These are phyloP conservation scores for Quercus tomentella DNA, from an alignment of 331 rosid species.

Conservation along the genomic window DNA sequence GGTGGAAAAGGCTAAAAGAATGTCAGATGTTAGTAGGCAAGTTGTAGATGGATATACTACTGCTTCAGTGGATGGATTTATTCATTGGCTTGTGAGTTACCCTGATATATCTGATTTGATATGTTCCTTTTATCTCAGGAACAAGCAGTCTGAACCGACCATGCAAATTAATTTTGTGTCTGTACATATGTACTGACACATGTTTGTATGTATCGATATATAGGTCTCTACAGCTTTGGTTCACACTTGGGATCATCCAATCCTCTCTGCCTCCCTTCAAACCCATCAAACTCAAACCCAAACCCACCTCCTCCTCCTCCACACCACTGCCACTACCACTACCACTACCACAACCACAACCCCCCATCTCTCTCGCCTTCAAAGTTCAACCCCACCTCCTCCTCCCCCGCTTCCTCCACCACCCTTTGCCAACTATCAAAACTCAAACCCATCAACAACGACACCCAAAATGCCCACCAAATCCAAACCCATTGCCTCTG, in stretches of 20 bases:
- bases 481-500: constrained; percentile 81
- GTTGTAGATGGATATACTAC: background rate
- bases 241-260: no score
- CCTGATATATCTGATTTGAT: no score
- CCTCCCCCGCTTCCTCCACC: constrained; percentile 49
- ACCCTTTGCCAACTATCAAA: constrained; percentile 50
- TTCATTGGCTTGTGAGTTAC: no score
- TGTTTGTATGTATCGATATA: background rate
- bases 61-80: background rate
- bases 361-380: constrained; percentile 6
- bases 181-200: background rate
- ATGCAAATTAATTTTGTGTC: background rate
- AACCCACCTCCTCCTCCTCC: constrained; percentile 42
- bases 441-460: constrained; percentile 55
- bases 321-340: background rate
- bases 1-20: no score
- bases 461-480: constrained; percentile 76
- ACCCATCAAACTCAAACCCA: background rate
- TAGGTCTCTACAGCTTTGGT: no score
- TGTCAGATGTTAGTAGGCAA: background rate
- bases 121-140: background rate
- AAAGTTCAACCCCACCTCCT: constrained; percentile 12
- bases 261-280: no score
- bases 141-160: background rate
- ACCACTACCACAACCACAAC: no score